phyloP scores from a whole-genome alignment of 345 rosid genomes.

The Euphorbia pulcherrima region DNA sequence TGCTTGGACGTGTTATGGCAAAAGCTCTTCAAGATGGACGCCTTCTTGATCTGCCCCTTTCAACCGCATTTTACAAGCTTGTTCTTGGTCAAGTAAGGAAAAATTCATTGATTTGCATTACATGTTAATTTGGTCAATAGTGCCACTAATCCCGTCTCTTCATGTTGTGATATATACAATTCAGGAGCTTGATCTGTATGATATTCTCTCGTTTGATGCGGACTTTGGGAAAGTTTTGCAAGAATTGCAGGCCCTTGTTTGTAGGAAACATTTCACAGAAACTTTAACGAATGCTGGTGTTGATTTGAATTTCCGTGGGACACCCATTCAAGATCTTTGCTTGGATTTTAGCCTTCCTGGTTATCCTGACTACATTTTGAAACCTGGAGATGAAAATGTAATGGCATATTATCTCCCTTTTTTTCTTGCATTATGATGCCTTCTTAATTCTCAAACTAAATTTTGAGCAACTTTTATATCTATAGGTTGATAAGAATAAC shows the following conservation, averaged over 20 bases:
- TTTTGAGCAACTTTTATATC: conserved; percentile 10
- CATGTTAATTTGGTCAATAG: not conserved
- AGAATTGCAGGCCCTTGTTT: conserved; percentile 73
- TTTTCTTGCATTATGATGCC: not conserved
- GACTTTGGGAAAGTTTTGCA: conserved; percentile 86
- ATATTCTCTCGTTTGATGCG: conserved; percentile 68
- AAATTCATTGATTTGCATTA: not conserved
- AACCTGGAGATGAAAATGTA: conserved; percentile 82
- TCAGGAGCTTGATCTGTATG: conserved; percentile 98
- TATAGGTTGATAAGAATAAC: conserved; percentile 71
- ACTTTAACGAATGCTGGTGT: conserved; percentile 34
- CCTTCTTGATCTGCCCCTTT: conserved; percentile 80
- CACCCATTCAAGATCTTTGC: conserved; percentile 73
- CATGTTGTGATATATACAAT: conserved; percentile 13
- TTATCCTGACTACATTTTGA: conserved; percentile 77
- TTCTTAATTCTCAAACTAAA: not conserved
- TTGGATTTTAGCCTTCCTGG: conserved; percentile 95
- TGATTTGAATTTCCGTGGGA: conserved; percentile 57
- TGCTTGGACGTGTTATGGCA: conserved; percentile 95
- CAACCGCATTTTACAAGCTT: conserved; percentile 79
- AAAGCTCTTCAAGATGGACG: conserved; percentile 99
- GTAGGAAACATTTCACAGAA: conserved; percentile 70
- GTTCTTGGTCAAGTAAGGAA: conserved; percentile 80
- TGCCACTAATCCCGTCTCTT: not conserved
- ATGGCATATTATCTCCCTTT: not conserved